phyloP scores from a whole-genome alignment of 2,329 filamentous ascomycete species.

The Botryotinia globosa region DNA sequence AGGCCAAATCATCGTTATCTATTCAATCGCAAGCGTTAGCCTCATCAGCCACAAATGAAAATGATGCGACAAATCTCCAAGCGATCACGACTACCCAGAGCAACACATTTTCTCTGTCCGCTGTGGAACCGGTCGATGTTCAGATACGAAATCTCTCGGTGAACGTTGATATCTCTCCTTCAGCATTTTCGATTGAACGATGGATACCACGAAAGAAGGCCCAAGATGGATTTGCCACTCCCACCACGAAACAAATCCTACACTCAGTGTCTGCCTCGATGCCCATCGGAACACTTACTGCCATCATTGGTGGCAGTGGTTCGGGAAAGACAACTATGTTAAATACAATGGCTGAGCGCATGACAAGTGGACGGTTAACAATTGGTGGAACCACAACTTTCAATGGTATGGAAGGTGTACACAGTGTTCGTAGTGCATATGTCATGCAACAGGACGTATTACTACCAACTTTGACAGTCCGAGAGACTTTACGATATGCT shows the following conservation, averaged over 20 bases:
- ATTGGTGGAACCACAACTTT: slow-evolving; percentile 58
- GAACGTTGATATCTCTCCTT: slow-evolving; percentile 57
- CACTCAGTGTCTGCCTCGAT: slow-evolving; percentile 63
- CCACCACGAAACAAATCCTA: slow-evolving; percentile 52
- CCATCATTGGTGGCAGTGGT: slow-evolving; percentile 72
- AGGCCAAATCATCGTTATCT: neutral
- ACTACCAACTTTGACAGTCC: slow-evolving; percentile 69
- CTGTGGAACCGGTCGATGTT: slow-evolving; percentile 55
- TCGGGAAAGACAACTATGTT: slow-evolving; percentile 71
- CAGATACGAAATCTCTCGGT: slow-evolving; percentile 54
- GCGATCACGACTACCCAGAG: slow-evolving; percentile 28
- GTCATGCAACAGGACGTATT: slow-evolving; percentile 76
- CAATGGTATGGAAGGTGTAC: slow-evolving; percentile 55
- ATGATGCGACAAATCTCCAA: slow-evolving; percentile 9
- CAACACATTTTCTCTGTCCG: slow-evolving; percentile 40
- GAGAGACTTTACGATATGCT: slow-evolving; percentile 71
- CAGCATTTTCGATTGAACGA: slow-evolving; percentile 45
- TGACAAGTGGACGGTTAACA: slow-evolving; percentile 52
- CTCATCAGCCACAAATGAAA: neutral
- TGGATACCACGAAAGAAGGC: slow-evolving; percentile 37
- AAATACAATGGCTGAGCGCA: slow-evolving; percentile 68
- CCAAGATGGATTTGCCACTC: slow-evolving; percentile 39
- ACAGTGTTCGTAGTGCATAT: slow-evolving; percentile 61
- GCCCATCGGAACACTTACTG: slow-evolving; percentile 64
- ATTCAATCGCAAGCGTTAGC: neutral